Evolutionary conservation across 2,329 filamentous ascomycete species (phyloP).

Genomic region (Cercospora zeae-maydis): DNA sequence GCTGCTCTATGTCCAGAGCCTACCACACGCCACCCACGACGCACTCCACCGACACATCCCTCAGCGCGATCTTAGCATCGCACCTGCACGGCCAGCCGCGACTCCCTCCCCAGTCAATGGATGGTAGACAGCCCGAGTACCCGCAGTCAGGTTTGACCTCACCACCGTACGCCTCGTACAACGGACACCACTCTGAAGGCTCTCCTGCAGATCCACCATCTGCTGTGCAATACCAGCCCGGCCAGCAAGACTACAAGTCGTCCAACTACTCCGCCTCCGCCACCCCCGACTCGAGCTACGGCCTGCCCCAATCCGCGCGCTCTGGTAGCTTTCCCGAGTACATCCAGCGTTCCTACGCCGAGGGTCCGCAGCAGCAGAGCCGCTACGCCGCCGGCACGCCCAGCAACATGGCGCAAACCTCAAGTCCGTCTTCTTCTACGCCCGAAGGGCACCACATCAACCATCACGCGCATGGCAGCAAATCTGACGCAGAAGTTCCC

Average conservation of each 20-base stretch:
- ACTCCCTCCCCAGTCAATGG: slow-evolving; percentile 49
- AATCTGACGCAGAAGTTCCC: slow-evolving; percentile 95
- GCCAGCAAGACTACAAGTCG: slow-evolving; percentile 69
- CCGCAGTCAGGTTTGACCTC: slow-evolving; percentile 53
- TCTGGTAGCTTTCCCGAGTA: slow-evolving; percentile 85
- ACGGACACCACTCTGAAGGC: slow-evolving; percentile 73
- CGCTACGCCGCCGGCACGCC: slow-evolving; percentile 73
- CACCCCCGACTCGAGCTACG: slow-evolving; percentile 87
- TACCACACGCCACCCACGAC: slow-evolving; percentile 32
- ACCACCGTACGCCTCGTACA: slow-evolving; percentile 52
- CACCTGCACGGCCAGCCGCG: slow-evolving; percentile 37
- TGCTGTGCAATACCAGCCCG: slow-evolving; percentile 83
- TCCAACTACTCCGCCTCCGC: slow-evolving; percentile 64
- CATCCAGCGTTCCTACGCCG: slow-evolving; percentile 69
- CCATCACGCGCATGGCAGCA: slow-evolving; percentile 53
- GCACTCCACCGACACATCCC: slow-evolving; percentile 39
- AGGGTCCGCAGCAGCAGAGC: slow-evolving; percentile 67
- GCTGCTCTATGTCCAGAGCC: slow-evolving; percentile 45
- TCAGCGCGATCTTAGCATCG: slow-evolving; percentile 41
- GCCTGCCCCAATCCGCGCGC: slow-evolving; percentile 69
- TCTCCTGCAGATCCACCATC: slow-evolving; percentile 83
- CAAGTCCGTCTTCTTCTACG: slow-evolving; percentile 93
- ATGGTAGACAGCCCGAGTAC: slow-evolving; percentile 53
- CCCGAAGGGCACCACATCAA: slow-evolving; percentile 77
- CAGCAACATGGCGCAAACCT: slow-evolving; percentile 94